Conservation (phyloP, 2,329 filamentous ascomycete species). For the Beauveria asiatica region DNA sequence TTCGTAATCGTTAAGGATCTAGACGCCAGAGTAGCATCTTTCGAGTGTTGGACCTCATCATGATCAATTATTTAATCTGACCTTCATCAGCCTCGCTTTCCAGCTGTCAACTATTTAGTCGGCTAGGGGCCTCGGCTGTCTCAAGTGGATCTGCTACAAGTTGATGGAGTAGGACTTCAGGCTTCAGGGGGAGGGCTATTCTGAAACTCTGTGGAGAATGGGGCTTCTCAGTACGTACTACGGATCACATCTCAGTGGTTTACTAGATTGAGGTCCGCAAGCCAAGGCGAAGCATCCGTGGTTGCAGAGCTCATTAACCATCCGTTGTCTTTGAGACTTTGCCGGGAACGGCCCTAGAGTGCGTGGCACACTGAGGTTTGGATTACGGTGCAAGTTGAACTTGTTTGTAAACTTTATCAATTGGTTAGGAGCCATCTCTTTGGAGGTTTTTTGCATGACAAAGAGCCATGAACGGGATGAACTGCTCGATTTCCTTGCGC, state of each 20-base stretch:
- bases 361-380: too few relatives aligned
- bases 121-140: background rate
- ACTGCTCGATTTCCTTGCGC: background rate
- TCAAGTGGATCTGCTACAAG: slow-evolving; percentile 1
- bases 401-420: background rate
- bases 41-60: too few relatives aligned
- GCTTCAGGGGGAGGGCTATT: background rate
- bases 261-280: background rate
- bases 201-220: slow-evolving; percentile 7
- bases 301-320: too few relatives aligned
- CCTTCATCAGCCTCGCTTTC: too few relatives aligned
- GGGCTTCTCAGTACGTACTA: background rate
- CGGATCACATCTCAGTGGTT: background rate
- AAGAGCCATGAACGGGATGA: background rate
- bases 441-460: too few relatives aligned
- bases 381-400: background rate
- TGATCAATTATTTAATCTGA: too few relatives aligned
- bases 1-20: too few relatives aligned
- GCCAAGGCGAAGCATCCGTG: too few relatives aligned
- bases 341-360: too few relatives aligned
- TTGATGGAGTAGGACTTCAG: background rate
- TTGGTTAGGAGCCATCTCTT: too few relatives aligned
- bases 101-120: too few relatives aligned
- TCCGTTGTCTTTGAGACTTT: too few relatives aligned
- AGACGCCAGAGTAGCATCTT: background rate